A percentile compares a stretch with the other conserved stretches of the same genome.
These are phyloP conservation scores for Xylariaceae sp. DNA, from an alignment of 2,329 filamentous ascomycete genomes.

Conservation along the genomic window DNA sequence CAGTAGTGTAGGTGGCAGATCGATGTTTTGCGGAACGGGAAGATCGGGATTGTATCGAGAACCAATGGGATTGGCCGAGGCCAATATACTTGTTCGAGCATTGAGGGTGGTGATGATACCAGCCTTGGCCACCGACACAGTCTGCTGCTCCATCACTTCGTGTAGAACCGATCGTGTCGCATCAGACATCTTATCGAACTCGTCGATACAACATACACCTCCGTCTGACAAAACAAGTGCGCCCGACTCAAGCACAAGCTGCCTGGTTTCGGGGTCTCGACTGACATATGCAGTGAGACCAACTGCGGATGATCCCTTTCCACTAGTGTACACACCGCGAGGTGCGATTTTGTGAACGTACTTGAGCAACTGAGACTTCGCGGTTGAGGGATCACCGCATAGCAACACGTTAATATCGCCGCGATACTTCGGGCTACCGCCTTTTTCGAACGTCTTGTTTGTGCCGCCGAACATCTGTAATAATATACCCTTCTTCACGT, in stretches of 20 bases:
- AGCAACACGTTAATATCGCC: constrained; percentile 97
- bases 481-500: constrained; percentile 97
- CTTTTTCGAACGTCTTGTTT: constrained; percentile 97
- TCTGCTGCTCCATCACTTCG: constrained; percentile 88
- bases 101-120: constrained; percentile 97
- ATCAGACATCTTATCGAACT: constrained; percentile 86
- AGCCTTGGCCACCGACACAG: constrained; percentile 81
- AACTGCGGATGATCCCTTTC: constrained; percentile 77
- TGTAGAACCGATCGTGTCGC: constrained; percentile 76
- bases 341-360: constrained; percentile 98
- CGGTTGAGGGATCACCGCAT: constrained; percentile 93
- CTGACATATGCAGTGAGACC: constrained; percentile 81
- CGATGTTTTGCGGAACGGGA: constrained; percentile 96
- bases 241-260: constrained; percentile 77
- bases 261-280: constrained; percentile 74
- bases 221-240: constrained; percentile 77
- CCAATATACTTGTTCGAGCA: constrained; percentile 90
- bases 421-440: constrained; percentile 90
- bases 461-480: constrained; percentile 96
- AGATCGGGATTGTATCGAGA: constrained; percentile 96
- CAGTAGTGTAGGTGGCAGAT: constrained; percentile 88
- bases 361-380: constrained; percentile 90
- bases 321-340: constrained; percentile 77
- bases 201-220: constrained; percentile 80
- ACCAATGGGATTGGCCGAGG: constrained; percentile 95